phyloP scores from a whole-genome alignment of 2,329 filamentous ascomycete species.

The Phaeomoniella chlamydospora region DNA sequence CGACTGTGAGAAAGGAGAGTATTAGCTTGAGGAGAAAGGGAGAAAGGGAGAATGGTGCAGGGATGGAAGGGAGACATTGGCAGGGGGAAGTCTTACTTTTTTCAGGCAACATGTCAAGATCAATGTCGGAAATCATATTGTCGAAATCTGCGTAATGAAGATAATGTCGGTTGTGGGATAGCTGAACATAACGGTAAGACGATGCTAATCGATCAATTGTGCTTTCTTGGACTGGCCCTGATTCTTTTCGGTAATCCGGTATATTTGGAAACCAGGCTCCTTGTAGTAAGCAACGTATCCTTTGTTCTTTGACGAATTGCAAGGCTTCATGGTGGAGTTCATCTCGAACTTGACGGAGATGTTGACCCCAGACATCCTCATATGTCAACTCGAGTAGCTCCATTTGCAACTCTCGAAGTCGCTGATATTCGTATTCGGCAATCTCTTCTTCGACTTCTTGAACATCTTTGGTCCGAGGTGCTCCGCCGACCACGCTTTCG shows the following conservation, averaged over 20 bases:
- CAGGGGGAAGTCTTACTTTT: conserved; percentile 39
- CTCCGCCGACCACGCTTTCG: conserved; percentile 76
- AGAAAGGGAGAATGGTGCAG: background rate
- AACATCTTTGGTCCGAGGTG: conserved; percentile 68
- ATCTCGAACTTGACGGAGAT: conserved; percentile 79
- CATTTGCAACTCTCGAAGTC: conserved; percentile 80
- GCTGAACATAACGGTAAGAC: conserved; percentile 67
- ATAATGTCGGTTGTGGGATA: conserved; percentile 82
- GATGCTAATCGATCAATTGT: conserved; percentile 26
- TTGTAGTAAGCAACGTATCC: conserved; percentile 74
- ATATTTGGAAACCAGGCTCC: conserved; percentile 70
- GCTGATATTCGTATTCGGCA: conserved; percentile 63
- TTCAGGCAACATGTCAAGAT: conserved; percentile 57
- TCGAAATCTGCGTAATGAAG: conserved; percentile 83
- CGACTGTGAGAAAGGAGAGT: conserved; percentile 36
- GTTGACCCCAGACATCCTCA: conserved; percentile 85
- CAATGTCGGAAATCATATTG: conserved; percentile 42
- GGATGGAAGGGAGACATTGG: background rate
- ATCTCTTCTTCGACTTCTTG: conserved; percentile 82
- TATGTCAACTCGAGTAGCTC: conserved; percentile 80
- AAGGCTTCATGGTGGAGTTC: conserved; percentile 82
- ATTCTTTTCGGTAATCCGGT: conserved; percentile 35
- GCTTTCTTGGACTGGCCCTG: conserved; percentile 24
- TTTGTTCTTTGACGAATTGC: conserved; percentile 94
- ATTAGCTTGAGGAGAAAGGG: conserved; percentile 8